Evolutionary conservation across 306 rosid genomes (phyloP).

Genomic region (Rosa multiflora): DNA sequence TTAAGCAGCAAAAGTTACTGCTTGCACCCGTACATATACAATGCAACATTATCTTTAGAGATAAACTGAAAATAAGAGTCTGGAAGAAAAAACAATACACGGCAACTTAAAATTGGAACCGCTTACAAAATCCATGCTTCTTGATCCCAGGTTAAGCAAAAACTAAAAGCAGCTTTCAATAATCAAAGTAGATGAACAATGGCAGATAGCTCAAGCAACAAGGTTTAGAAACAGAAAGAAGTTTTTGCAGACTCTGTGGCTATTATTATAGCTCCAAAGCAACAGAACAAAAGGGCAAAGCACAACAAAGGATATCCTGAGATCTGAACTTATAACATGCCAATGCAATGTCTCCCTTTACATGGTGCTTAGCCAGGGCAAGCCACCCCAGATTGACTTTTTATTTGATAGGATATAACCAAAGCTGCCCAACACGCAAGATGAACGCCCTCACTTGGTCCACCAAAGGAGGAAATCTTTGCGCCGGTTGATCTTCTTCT

Average conservation of each 20-base stretch:
- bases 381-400: slow-evolving; percentile 40
- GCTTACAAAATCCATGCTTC: not conserved
- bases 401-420: slow-evolving; percentile 36
- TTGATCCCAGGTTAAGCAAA: slow-evolving; percentile 20
- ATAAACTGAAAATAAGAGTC: not conserved
- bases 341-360: slow-evolving; percentile 41
- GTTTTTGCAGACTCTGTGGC: slow-evolving; percentile 28
- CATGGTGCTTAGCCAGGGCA: slow-evolving; percentile 42
- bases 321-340: slow-evolving; percentile 30
- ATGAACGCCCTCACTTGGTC: slow-evolving; percentile 64
- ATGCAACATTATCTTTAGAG: not conserved
- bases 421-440: slow-evolving; percentile 25
- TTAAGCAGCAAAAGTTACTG: not conserved
- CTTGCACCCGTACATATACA: not conserved
- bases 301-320: slow-evolving; percentile 20
- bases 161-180: slow-evolving; percentile 22
- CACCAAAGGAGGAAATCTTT: slow-evolving; percentile 97
- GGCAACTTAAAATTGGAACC: not conserved
- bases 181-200: slow-evolving; percentile 14
- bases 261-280: slow-evolving; percentile 26
- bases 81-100: not conserved
- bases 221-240: not conserved
- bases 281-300: slow-evolving; percentile 11
- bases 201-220: slow-evolving; percentile 4
- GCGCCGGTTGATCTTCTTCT: slow-evolving; percentile 97